Conservation (phyloP, 2,329 filamentous ascomycete genomes). For the Pseudocercospora crystallina region DNA sequence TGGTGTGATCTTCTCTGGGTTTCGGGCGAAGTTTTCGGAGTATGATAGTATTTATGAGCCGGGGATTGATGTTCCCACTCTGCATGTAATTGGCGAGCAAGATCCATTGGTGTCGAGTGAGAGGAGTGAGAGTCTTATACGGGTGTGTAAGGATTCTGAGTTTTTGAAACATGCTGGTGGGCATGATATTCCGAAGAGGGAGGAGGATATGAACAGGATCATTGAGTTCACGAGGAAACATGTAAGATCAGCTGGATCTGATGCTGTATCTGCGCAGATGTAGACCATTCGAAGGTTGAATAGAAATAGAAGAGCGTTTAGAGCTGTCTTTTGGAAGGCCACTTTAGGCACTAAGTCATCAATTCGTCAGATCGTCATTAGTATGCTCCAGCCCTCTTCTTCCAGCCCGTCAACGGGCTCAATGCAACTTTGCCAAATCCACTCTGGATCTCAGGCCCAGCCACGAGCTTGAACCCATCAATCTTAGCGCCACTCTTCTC, state of each 20-base stretch:
- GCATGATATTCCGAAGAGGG: conserved; percentile 24
- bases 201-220: conserved; percentile 17
- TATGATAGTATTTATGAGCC: conserved; percentile 23
- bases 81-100: conserved; percentile 24
- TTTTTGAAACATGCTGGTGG: conserved; percentile 19
- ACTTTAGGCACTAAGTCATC: too few species aligned
- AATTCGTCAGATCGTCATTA: conserved; percentile 11
- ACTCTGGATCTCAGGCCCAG: conserved; percentile 33
- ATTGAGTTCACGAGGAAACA: conserved; percentile 16
- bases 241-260: not conserved
- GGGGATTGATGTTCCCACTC: conserved; percentile 20
- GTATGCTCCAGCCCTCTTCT: conserved; percentile 33
- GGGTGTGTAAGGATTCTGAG: conserved; percentile 15
- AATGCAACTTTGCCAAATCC: conserved; percentile 33
- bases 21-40: conserved; percentile 20
- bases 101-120: conserved; percentile 22
- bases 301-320: too few species aligned
- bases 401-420: conserved; percentile 34
- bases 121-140: conserved; percentile 22
- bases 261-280: too few species aligned
- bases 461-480: conserved; percentile 38
- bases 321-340: too few species aligned
- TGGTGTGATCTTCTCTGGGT: conserved; percentile 23
- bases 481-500: conserved; percentile 59
- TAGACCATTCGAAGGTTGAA: too few species aligned